Conservation (phyloP, 1,284 basidiomycete species). For the Ganoderma meredithae region DNA sequence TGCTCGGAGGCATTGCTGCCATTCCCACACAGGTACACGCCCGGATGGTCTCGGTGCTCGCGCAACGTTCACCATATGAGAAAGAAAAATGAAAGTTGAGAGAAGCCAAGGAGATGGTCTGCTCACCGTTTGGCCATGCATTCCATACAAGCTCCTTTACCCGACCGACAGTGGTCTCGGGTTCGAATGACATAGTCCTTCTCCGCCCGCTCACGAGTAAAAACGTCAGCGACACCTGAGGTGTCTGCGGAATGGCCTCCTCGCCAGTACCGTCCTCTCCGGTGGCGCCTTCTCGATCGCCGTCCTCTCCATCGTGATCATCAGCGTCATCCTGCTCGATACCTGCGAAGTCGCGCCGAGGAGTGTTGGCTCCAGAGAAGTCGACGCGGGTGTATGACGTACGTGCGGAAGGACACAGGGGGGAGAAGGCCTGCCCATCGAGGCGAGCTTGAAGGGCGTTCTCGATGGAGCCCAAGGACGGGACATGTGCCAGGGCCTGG, state of each 20-base stretch:
- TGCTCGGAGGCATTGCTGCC: constrained; percentile 2
- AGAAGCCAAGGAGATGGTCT: not conserved
- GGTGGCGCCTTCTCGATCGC: not conserved
- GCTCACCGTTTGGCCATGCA: constrained; percentile 80
- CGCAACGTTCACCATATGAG: not conserved
- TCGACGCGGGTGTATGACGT: constrained; percentile 49
- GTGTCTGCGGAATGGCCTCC: constrained; percentile 58
- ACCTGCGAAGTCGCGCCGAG: constrained; percentile 26
- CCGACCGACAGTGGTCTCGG: constrained; percentile 78
- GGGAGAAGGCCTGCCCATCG: constrained; percentile 35
- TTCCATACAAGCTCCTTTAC: constrained; percentile 89
- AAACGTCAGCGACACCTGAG: constrained; percentile 77
- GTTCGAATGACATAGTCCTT: constrained; percentile 81
- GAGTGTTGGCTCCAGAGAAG: constrained; percentile 33
- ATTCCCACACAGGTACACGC: not conserved
- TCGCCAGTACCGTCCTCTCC: constrained; percentile 24
- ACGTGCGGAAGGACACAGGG: constrained; percentile 45
- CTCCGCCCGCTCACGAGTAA: constrained; percentile 78
- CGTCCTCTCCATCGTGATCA: constrained; percentile 31
- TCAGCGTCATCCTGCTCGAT: constrained; percentile 25
- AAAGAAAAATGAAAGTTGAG: not conserved
- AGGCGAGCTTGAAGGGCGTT: constrained; percentile 28
- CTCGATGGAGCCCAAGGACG: constrained; percentile 24
- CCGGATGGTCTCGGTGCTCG: constrained; percentile 1
- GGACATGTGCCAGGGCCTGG: constrained; percentile 10